Percentiles rank a stretch among this genome's conserved stretches.
Evolutionary conservation across 257 asterid genomes (phyloP).

Genomic region (Striga asiatica): DNA sequence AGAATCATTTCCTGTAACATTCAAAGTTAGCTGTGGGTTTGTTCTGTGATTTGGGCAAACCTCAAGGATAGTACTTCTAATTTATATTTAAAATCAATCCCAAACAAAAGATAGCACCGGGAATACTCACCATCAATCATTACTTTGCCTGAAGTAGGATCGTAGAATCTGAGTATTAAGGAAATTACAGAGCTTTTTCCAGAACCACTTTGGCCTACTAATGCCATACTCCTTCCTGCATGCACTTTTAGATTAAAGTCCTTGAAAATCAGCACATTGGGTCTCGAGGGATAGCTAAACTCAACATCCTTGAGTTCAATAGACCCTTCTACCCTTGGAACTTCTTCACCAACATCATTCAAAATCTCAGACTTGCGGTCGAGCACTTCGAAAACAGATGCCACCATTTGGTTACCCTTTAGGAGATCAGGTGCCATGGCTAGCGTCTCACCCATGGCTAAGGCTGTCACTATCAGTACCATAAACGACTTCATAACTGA

Average conservation of each 20-base stretch:
- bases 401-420: conserved; percentile 88
- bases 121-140: conserved; percentile 81
- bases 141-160: conserved; percentile 71
- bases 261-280: conserved; percentile 67
- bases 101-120: neutral
- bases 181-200: conserved; percentile 96
- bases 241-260: conserved; percentile 69
- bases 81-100: neutral
- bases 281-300: conserved; percentile 89
- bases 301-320: conserved; percentile 75
- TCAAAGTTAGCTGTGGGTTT: too few relatives aligned
- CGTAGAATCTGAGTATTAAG: conserved; percentile 79
- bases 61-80: too few relatives aligned
- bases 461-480: conserved; percentile 83
- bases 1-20: too few relatives aligned
- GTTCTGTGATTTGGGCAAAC: too few relatives aligned
- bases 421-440: conserved; percentile 98
- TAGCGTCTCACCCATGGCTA: conserved; percentile 93
- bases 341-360: conserved; percentile 70
- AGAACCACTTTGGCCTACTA: conserved; percentile 96
- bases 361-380: conserved; percentile 67
- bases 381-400: conserved; percentile 74
- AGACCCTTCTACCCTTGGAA: conserved; percentile 49
- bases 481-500: conserved; percentile 85
- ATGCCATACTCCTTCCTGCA: conserved; percentile 78